A percentile compares a stretch with the other conserved stretches of the same genome.
These are phyloP conservation scores for Fragilaria crotonensis DNA, from an alignment of 108 stramenopile genomes.

Conservation along the genomic window DNA sequence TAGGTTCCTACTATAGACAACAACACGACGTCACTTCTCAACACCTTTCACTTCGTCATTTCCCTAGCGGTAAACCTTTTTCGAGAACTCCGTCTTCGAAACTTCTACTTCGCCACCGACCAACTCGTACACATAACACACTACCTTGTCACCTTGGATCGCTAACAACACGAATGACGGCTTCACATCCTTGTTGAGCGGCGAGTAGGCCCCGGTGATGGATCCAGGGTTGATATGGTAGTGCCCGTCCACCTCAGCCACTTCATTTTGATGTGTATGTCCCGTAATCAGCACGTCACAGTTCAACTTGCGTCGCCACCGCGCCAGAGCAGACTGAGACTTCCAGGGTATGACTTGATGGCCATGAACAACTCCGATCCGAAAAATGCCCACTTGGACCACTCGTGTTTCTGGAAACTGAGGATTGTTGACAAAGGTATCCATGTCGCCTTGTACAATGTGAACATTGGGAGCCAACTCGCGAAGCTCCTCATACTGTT, in stretches of 20 bases:
- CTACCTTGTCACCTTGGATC: constrained; percentile 87
- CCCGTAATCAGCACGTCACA: constrained; percentile 96
- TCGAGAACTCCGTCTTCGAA: constrained; percentile 78
- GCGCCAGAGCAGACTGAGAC: constrained; percentile 59
- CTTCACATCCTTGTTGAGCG: constrained; percentile 28
- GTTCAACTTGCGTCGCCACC: constrained; percentile 73
- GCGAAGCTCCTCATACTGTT: constrained; percentile 86
- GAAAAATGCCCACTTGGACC: constrained; percentile 85
- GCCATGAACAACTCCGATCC: constrained; percentile 92
- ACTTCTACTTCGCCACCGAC: constrained; percentile 72
- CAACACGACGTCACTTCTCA: too few species aligned
- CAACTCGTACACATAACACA: constrained; percentile 88
- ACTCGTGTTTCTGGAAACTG: constrained; percentile 86
- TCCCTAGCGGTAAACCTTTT: too few species aligned
- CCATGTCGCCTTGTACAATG: constrained; percentile 88
- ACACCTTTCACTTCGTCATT: too few species aligned
- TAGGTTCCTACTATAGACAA: too few species aligned
- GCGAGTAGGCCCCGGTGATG: constrained; percentile 90
- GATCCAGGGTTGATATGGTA: constrained; percentile 90
- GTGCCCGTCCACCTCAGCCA: constrained; percentile 76
- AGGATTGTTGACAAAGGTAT: constrained; percentile 17
- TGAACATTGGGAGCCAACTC: constrained; percentile 93
- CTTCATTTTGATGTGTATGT: constrained; percentile 88
- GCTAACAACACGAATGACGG: constrained; percentile 92
- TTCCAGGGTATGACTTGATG: constrained; percentile 91